phyloP scores from a whole-genome alignment of 2,329 filamentous ascomycete species.

The Ophiostoma sp. region DNA sequence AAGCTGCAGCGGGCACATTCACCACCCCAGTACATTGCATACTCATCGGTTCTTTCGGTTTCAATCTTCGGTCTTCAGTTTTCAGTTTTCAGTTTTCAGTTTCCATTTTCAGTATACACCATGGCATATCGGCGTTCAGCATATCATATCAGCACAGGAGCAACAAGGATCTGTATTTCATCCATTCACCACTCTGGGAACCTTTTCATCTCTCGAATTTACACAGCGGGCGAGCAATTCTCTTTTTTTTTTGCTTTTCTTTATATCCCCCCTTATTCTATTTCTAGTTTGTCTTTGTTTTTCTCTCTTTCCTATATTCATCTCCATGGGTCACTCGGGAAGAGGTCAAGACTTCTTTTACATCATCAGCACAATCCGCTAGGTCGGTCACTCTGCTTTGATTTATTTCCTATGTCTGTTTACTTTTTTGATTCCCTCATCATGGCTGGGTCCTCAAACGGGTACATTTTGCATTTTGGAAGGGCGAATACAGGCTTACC shows the following conservation, averaged over 20 bases:
- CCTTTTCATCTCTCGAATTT: constrained; percentile 27
- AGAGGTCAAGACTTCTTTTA: neutral
- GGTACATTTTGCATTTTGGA: constrained; percentile 50
- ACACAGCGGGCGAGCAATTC: constrained; percentile 40
- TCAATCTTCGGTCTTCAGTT: constrained; percentile 7
- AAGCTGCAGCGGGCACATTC: neutral
- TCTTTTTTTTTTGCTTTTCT: constrained; percentile 36
- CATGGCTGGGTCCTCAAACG: constrained; percentile 51
- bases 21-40: constrained; percentile 9
- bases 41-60: constrained; percentile 11
- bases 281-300: constrained; percentile 32
- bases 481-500: constrained; percentile 43
- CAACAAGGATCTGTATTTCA: constrained; percentile 17
- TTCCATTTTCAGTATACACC: constrained; percentile 13
- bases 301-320: constrained; percentile 36
- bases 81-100: neutral
- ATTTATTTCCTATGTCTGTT: constrained; percentile 20
- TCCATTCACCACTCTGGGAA: constrained; percentile 23
- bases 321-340: neutral
- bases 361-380: constrained; percentile 39
- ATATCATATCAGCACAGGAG: constrained; percentile 18
- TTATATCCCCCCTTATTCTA: constrained; percentile 20
- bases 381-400: constrained; percentile 42
- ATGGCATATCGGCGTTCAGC: constrained; percentile 14
- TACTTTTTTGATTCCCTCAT: constrained; percentile 39